Conservation (phyloP, 2,329 filamentous ascomycete genomes). For the Trichoderma afroharzianum region DNA sequence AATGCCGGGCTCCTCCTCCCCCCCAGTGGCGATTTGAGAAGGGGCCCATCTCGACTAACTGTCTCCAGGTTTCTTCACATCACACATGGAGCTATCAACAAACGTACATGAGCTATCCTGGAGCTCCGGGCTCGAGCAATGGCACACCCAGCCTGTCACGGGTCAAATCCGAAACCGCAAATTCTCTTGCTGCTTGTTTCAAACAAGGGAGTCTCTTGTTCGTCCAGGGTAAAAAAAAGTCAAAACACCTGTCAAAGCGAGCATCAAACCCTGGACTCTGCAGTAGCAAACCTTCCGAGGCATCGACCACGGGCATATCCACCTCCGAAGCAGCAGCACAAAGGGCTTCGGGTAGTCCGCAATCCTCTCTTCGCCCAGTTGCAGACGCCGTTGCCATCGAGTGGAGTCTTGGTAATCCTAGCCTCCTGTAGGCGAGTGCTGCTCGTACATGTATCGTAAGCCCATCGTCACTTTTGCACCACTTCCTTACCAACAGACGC, state of each 20-base stretch:
- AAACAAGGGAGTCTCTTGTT: not conserved
- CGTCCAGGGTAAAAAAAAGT: not conserved
- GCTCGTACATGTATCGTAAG: conserved; percentile 1
- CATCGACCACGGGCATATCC: not conserved
- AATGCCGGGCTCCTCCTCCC: not conserved
- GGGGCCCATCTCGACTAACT: not conserved
- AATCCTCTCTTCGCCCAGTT: not conserved
- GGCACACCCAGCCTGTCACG: not conserved
- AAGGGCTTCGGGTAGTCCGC: not conserved
- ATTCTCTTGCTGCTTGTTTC: not conserved
- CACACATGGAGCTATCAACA: conserved; percentile 6
- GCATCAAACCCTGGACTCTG: not conserved
- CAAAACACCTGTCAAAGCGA: not conserved
- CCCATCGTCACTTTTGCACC: not conserved
- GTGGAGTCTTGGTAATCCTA: conserved; percentile 10
- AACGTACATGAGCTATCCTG: conserved; percentile 5
- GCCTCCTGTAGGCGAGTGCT: not conserved
- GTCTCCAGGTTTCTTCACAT: conserved; percentile 4
- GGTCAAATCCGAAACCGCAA: not conserved
- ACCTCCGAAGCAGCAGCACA: not conserved
- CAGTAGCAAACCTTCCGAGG: not conserved
- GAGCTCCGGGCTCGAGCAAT: not conserved
- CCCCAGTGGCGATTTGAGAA: conserved; percentile 5
- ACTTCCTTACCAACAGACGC: not conserved
- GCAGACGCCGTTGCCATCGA: conserved; percentile 2